These are phyloP conservation scores for Podospora anserina DNA, from an alignment of 495 filamentous ascomycete genomes.

Conservation along the genomic window DNA sequence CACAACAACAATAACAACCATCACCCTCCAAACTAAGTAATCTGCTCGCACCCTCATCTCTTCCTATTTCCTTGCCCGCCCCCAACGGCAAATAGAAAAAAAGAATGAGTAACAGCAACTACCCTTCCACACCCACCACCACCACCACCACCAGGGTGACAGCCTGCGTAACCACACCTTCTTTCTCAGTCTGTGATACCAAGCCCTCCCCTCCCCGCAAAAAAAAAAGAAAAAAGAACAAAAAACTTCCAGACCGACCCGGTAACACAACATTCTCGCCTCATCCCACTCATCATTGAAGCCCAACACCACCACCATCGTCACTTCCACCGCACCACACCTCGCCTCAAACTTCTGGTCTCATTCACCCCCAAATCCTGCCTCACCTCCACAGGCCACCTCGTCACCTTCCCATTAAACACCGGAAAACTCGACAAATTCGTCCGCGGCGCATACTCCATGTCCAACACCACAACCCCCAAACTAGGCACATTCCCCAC, in stretches of 20 bases:
- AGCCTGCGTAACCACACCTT: neutral
- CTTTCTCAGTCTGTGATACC: neutral
- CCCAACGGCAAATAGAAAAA: neutral
- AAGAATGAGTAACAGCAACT: neutral
- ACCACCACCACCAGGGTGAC: neutral
- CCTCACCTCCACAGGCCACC: slow-evolving; percentile 21
- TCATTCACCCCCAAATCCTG: neutral
- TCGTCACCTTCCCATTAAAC: slow-evolving; percentile 21
- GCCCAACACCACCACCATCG: slow-evolving; percentile 15
- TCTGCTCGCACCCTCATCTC: neutral
- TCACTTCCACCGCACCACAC: neutral
- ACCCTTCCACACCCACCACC: neutral
- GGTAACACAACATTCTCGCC: slow-evolving; percentile 16
- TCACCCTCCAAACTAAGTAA: neutral
- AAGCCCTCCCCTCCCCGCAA: neutral
- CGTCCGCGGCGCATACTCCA: slow-evolving; percentile 17
- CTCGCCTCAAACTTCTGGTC: neutral
- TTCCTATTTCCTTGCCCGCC: neutral
- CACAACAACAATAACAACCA: neutral
- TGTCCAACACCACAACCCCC: slow-evolving; percentile 23
- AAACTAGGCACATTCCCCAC: slow-evolving; percentile 20
- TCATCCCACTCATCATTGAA: slow-evolving; percentile 1
- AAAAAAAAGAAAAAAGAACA: neutral
- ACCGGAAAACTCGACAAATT: slow-evolving; percentile 21
- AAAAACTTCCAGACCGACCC: neutral